These are phyloP conservation scores for Wickerhamomyces ciferrii DNA, from an alignment of 805 yeast species.

Conservation along the genomic window DNA sequence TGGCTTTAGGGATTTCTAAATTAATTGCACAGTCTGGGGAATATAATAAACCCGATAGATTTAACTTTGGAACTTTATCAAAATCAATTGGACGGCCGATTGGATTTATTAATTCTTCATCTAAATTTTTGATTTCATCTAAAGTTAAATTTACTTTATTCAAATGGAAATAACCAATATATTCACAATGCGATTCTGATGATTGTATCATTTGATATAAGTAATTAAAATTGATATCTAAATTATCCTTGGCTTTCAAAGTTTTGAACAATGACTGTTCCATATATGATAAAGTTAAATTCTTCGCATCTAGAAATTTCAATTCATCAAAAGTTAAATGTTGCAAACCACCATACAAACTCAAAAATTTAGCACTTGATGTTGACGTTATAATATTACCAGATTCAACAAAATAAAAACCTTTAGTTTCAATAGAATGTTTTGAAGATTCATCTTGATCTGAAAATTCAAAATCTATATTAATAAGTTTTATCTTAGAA, in stretches of 20 bases:
- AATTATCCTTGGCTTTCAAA: conserved; percentile 9
- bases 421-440: conserved; percentile 47
- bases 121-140: conserved; percentile 55
- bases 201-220: conserved; percentile 22
- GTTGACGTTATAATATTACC: conserved; percentile 60
- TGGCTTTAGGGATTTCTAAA: conserved; percentile 30
- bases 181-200: conserved; percentile 57
- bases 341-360: conserved; percentile 59
- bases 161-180: conserved; percentile 60
- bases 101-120: conserved; percentile 68
- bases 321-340: conserved; percentile 37
- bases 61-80: conserved; percentile 46
- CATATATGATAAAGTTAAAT: conserved; percentile 36
- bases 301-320: conserved; percentile 39
- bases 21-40: conserved; percentile 87
- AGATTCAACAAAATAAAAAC: conserved; percentile 59
- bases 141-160: conserved; percentile 51
- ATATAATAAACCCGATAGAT: conserved; percentile 56
- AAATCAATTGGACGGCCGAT: conserved; percentile 69
- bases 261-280: conserved; percentile 30
- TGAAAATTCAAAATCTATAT: conserved; percentile 24
- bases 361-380: conserved; percentile 58
- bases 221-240: conserved; percentile 18
- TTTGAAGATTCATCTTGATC: conserved; percentile 44
- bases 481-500: conserved; percentile 33